Base-by-base conservation (phyloP, 2,329 filamentous ascomycete genomes). In the Didymellaceae sp. region DNA sequence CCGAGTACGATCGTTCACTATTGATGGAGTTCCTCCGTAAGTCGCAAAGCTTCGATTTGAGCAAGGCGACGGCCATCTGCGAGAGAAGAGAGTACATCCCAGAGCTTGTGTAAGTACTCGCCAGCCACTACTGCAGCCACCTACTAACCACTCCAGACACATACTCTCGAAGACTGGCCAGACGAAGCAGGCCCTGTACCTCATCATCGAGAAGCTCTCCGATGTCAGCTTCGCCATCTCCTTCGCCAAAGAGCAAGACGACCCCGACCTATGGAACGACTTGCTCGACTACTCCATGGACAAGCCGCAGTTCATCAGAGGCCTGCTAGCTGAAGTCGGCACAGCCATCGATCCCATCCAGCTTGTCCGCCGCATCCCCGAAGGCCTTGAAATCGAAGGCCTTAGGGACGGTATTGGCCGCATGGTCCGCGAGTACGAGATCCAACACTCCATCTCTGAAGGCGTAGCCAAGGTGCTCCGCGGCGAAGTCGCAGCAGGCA, bases 221-320 rank as follows among this genome's bases (percentile, higher is more conserved):
- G 90, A 99, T 68, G 92, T 97, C 40, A 88, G 87, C 40, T 91
- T 94, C 61, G 94, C 94, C 7, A 99, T 99, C 61, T 83, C 88
- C 1, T 99, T 99, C 66, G 92, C 91, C 45, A 97, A 97, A 72
- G 88, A 92, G 55, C 91, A 97, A 68, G 87, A 94, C 57, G 92
- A 97, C 63, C 86, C 87, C 0, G 92, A 97, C 62, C 81, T 99
- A 0, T 99, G 94, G 94, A 89, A 96, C 58, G 92, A 97, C 66
- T 80, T 99, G 6, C 83, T 99, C 5, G 86, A 93, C 62, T 97
- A 97, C 73, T 93, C 89, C 54, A 97, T 99, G 94, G 91, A 97
- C 75, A 96, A 97, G 68, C 94, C 94, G 1, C 85, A 85, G 31
- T 99, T 99, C 75, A 97, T 99, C 60, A 87, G 90, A 10, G 92